Evolutionary conservation across 1,139 yeast species (phyloP), one percentile per base, ranked within the genome.

Genomic region (Blastobotrys raffinosifermentans): DNA sequence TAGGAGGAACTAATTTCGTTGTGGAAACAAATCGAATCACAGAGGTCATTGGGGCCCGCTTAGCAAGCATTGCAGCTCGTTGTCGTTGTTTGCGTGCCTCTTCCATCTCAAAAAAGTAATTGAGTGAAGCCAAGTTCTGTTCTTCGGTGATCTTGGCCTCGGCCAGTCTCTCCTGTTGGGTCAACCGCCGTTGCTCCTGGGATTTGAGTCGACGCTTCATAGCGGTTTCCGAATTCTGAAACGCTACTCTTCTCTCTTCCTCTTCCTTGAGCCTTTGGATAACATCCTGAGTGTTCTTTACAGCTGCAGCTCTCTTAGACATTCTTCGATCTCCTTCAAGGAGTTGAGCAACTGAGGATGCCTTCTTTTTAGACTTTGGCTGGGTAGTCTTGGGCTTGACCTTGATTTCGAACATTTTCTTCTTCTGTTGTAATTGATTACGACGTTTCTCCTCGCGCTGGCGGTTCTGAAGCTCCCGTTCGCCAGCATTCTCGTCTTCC

Each of bases 121-220:
- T 77, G 47, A 91, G 67, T 3, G 96, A 82, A 20, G 75, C 67
- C 3, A 77, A 64, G 57, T 93, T 91, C 35, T 73, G 72, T 54
- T 73, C 71, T 58, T 91, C 98, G 0, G 97, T 93, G 49, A 80
- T 83, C 32, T 78, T 68, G 0, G 98, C 97, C 54, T 87, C 94
- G 9, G 73, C 80, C 36, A 91, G 63, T 41, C 89, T 69, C 55
- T 91, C 95, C 45, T 81, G 95, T 52, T 91, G 94, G 0, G 98
- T 87, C 56, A 83, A 67, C 25, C 58, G 59, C 34, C 55, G 63
- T 19, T 60, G 55, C 32, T 51, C 35, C 37, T 58, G 54, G 8
- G 31, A 31, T 22, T 33, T 31, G 2, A 17, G 32, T 16, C 34
- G 35, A 11, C 19, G 31, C 1, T 38, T 35, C 14, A 34, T 25